Percentiles rank a stretch among this genome's conserved stretches.
phyloP scores from a whole-genome alignment of 2,329 filamentous ascomycete genomes.

The Colletotrichum tropicale region DNA sequence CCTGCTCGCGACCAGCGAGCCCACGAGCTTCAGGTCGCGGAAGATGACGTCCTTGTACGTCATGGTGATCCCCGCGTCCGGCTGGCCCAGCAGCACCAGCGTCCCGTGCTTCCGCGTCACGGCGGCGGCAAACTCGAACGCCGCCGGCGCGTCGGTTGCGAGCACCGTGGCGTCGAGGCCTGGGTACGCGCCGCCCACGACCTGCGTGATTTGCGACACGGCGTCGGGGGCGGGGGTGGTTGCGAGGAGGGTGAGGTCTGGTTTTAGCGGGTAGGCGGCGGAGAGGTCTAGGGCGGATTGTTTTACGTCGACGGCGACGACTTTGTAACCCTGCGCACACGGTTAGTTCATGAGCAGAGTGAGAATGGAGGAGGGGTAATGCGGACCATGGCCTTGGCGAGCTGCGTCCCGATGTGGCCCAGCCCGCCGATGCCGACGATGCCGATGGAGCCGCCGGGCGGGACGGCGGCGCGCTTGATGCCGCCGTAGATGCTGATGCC shows the following conservation, averaged over 20 bases:
- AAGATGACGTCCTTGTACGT: constrained; percentile 15
- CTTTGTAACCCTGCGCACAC: not conserved
- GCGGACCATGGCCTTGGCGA: constrained; percentile 20
- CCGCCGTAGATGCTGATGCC: constrained; percentile 19
- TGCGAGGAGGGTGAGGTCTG: constrained; percentile 27
- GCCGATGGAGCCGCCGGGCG: constrained; percentile 5
- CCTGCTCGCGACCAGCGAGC: constrained; percentile 15
- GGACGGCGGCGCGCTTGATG: constrained; percentile 10
- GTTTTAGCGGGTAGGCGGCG: constrained; percentile 1
- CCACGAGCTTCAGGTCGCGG: constrained; percentile 15
- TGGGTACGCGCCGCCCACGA: not conserved
- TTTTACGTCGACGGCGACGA: constrained; percentile 13
- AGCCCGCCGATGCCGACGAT: constrained; percentile 17
- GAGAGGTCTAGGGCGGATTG: constrained; percentile 8
- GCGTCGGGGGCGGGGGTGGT: constrained; percentile 26
- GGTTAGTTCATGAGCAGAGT: not conserved
- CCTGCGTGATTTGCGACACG: not conserved
- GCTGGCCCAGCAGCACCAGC: constrained; percentile 18
- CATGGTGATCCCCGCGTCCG: constrained; percentile 17
- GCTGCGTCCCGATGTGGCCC: constrained; percentile 16
- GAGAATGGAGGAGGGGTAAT: too few relatives aligned
- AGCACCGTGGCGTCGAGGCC: constrained; percentile 21
- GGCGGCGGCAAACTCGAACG: constrained; percentile 11
- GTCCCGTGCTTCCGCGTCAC: constrained; percentile 20
- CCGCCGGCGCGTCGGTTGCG: constrained; percentile 17